Evolutionary conservation across 345 rosid species (phyloP).

Genomic region (Populus simonii): DNA sequence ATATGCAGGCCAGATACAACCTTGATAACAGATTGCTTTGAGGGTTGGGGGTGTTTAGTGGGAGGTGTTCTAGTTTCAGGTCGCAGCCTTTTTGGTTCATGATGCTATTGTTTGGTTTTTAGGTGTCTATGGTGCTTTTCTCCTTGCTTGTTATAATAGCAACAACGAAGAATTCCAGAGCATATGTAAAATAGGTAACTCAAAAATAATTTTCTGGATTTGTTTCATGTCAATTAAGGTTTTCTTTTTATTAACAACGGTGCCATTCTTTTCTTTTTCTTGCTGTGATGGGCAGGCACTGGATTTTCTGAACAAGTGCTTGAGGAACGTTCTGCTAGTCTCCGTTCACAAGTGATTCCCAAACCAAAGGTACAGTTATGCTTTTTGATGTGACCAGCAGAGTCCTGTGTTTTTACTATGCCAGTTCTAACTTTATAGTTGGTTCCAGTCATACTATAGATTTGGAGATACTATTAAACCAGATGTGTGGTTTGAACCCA

Average conservation of each 20-base stretch:
- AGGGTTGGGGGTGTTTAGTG: neutral
- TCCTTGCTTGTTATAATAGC: conserved; percentile 82
- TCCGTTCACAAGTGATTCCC: conserved; percentile 69
- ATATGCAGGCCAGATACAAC: neutral
- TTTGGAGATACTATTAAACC: conserved; percentile 63
- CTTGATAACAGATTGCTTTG: neutral
- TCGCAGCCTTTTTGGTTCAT: conserved; percentile 13
- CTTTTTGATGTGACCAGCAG: neutral
- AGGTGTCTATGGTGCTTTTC: conserved; percentile 95
- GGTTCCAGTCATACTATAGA: conserved; percentile 69
- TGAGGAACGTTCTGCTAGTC: conserved; percentile 80
- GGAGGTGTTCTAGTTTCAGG: neutral
- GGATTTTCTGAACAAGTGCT: conserved; percentile 85
- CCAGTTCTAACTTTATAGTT: conserved; percentile 13
- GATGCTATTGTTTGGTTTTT: conserved; percentile 17
- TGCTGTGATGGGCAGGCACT: conserved; percentile 50
- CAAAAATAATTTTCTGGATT: conserved; percentile 10
- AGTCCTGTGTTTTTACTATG: conserved; percentile 6
- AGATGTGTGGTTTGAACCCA: conserved; percentile 93
- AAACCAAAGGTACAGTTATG: conserved; percentile 62
- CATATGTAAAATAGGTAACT: conserved; percentile 88
- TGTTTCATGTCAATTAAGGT: neutral
- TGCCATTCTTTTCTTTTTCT: conserved; percentile 5
- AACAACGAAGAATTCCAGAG: conserved; percentile 83
- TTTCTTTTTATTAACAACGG: neutral